phyloP scores from a whole-genome alignment of 805 yeast genomes.

The Hanseniaspora lachancei region DNA sequence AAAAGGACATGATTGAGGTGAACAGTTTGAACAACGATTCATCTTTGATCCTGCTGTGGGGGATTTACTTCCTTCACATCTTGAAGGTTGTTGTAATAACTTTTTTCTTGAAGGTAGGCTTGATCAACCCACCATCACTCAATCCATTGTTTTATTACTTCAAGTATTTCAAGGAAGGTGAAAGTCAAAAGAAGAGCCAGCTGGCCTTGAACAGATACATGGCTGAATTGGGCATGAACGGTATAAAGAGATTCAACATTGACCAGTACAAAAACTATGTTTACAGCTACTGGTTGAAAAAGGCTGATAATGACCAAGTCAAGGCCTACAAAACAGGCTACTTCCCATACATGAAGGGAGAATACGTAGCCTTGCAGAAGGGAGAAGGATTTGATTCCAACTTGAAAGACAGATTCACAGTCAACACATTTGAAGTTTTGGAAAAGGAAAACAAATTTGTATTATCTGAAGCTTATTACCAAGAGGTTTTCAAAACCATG shows the following conservation, averaged over 20 bases:
- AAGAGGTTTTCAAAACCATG: conserved; percentile 32
- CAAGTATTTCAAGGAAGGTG: conserved; percentile 26
- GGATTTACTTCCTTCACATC: conserved; percentile 33
- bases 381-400: conserved; percentile 80
- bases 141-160: conserved; percentile 27
- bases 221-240: conserved; percentile 82
- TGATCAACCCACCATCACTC: conserved; percentile 60
- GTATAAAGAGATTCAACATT: conserved; percentile 58
- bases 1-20: conserved; percentile 35
- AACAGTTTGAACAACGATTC: conserved; percentile 41
- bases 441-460: conserved; percentile 36
- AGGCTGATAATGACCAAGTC: conserved; percentile 57
- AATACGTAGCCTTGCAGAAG: conserved; percentile 49
- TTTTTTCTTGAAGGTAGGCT: conserved; percentile 50
- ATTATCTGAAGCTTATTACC: conserved; percentile 44
- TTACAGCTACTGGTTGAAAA: conserved; percentile 49
- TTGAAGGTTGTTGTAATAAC: conserved; percentile 47
- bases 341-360: conserved; percentile 41
- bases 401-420: conserved; percentile 28
- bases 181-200: conserved; percentile 25
- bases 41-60: conserved; percentile 43
- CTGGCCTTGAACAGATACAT: conserved; percentile 27
- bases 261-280: conserved; percentile 59
- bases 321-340: conserved; percentile 64
- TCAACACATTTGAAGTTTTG: conserved; percentile 29